A percentile compares a stretch with the other conserved stretches of the same genome.
phyloP scores from a whole-genome alignment of 345 rosid species.

The Litchi chinensis region DNA sequence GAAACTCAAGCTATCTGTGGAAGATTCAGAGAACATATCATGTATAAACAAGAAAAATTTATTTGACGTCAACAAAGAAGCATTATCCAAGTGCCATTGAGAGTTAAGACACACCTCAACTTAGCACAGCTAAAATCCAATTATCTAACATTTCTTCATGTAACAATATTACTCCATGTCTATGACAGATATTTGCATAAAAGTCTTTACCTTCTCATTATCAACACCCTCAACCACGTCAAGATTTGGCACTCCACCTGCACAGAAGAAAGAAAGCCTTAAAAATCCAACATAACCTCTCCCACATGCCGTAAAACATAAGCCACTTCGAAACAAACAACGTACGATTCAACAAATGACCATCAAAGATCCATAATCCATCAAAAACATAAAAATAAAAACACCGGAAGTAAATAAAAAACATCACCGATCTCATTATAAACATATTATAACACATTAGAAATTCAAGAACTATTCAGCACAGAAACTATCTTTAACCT shows the following conservation, averaged over 20 bases:
- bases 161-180: background rate
- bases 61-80: background rate
- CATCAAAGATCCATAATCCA: background rate
- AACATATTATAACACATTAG: no score
- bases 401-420: background rate
- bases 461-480: background rate
- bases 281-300: background rate
- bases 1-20: background rate
- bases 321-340: constrained; percentile 13
- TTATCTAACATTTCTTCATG: background rate
- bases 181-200: background rate
- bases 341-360: background rate
- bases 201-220: constrained; percentile 66
- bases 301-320: background rate
- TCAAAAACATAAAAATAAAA: background rate
- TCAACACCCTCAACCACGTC: constrained; percentile 76
- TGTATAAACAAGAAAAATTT: background rate
- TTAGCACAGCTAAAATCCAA: constrained; percentile 5
- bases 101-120: background rate
- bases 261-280: constrained; percentile 25
- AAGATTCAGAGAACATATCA: background rate
- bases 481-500: background rate
- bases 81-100: background rate
- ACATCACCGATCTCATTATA: background rate
- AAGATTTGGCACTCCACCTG: constrained; percentile 86